Percentiles rank a stretch among this genome's conserved stretches.
phyloP scores from a whole-genome alignment of 176 grass and related monocot genomes.

The Neostapfia colusana region DNA sequence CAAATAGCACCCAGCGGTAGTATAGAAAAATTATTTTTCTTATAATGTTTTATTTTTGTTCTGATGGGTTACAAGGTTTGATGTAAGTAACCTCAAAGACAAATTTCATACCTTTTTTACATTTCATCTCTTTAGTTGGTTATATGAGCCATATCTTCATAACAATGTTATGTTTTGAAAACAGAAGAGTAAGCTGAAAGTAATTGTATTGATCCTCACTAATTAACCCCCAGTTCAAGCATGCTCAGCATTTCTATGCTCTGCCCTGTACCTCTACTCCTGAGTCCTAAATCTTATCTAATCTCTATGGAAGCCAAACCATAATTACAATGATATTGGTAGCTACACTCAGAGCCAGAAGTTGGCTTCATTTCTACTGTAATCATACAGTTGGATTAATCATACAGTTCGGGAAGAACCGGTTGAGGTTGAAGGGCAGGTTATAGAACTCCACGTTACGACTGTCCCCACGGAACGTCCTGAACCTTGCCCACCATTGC shows the following conservation, averaged over 20 bases:
- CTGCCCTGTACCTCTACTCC: neutral
- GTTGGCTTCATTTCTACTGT: neutral
- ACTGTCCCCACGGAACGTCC: slow-evolving; percentile 59
- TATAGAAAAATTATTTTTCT: neutral
- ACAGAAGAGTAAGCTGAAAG: neutral
- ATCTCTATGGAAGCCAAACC: slow-evolving; percentile 21
- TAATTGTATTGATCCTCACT: neutral
- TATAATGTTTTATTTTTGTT: neutral
- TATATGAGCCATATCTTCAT: neutral
- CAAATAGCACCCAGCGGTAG: neutral
- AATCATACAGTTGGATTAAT: neutral
- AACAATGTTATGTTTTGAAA: neutral
- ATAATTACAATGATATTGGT: slow-evolving; percentile 19
- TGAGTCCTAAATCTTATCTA: slow-evolving; percentile 7
- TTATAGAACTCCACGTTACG: slow-evolving; percentile 74
- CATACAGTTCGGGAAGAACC: slow-evolving; percentile 55
- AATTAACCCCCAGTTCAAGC: slow-evolving; percentile 13
- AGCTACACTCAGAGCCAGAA: neutral
- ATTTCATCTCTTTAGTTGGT: neutral
- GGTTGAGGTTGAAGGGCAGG: slow-evolving; percentile 71
- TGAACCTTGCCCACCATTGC: slow-evolving; percentile 76
- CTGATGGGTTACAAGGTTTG: neutral
- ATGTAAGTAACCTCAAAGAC: neutral
- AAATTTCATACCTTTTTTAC: neutral
- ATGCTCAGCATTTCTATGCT: slow-evolving; percentile 16